Evolutionary conservation across 371 early-diverging fungal genomes (phyloP).

Genomic region (Mortierella sp.): DNA sequence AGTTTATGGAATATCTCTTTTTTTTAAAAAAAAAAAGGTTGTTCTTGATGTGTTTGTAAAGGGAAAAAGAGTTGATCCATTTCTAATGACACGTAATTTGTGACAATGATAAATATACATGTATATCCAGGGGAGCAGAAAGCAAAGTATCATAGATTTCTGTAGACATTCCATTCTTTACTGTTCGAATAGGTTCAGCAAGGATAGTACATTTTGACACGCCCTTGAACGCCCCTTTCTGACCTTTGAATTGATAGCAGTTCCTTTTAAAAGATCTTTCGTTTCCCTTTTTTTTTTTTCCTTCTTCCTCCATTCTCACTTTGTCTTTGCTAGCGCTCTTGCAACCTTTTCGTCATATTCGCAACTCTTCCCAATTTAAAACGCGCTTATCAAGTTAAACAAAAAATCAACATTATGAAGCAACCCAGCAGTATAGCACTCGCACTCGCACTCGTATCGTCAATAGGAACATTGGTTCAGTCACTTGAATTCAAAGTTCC

Average conservation of each 20-base stretch:
- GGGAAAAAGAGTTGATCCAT: no score
- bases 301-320: background rate
- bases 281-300: background rate
- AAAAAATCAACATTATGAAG: background rate
- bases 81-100: no score
- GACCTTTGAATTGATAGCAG: no score
- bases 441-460: background rate
- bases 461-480: background rate
- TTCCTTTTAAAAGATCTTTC: background rate
- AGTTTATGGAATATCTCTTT: no score
- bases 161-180: background rate
- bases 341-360: background rate
- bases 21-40: no score
- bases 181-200: background rate
- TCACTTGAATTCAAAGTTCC: slow-evolving; percentile 19
- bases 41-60: no score
- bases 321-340: background rate
- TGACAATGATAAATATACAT: no score
- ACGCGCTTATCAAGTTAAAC: background rate
- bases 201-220: no score
- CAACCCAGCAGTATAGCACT: background rate
- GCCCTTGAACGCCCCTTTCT: no score
- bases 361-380: background rate
- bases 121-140: no score
- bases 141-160: no score